Base-by-base conservation (phyloP, 2,329 filamentous ascomycete species). In the Leptosphaerulina australis region DNA sequence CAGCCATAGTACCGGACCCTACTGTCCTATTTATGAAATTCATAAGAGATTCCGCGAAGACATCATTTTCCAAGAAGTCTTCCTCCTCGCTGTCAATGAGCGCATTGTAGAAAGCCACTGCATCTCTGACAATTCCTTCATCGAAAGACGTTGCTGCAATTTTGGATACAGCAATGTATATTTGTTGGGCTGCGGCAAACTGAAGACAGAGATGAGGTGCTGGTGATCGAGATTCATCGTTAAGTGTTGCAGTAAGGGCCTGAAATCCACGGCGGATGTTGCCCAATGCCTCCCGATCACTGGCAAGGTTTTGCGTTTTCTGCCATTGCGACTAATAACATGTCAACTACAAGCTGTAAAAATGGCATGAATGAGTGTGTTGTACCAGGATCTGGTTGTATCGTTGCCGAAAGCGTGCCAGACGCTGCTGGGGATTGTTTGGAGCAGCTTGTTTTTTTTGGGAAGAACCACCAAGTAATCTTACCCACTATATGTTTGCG, bases 31-130 rank as follows among this genome's bases (percentile, higher is more conserved):
- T 84, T 40, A 97, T 81, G 52, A 99, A 83, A 62, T 91, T 90
- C 67, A 96, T 94, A 67, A 99, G 74, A 64, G 90, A 93, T 50
- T 87, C 84, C 2, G 94, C 91, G 70, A 99, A 99, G 45, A 84
- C 81, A 24, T 87, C 83, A 66, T 89, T 95, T 67, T 95, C 90
- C 37, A 97, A 84, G 66, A 97, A 95, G 26, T 91, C 91, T 69
- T 97, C 94, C 75, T 97, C 92, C 73, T 97, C 94, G 71, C 91
- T 94, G 74, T 99, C 94, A 64, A 97, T 90, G 56, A 99, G 81
- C 12, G 91, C 91, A 49, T 90, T 91, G 73, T 97, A 97, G 68
- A 97, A 86, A 30, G 87, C 79, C 28, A 96, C 88, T 20, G 90
- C 88, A 67, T 93, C 89, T 58, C 88, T 86, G 61, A 97, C 88